Conservation (phyloP, 371 early-diverging fungal genomes). For the Apophysomyces trapeziformis region DNA sequence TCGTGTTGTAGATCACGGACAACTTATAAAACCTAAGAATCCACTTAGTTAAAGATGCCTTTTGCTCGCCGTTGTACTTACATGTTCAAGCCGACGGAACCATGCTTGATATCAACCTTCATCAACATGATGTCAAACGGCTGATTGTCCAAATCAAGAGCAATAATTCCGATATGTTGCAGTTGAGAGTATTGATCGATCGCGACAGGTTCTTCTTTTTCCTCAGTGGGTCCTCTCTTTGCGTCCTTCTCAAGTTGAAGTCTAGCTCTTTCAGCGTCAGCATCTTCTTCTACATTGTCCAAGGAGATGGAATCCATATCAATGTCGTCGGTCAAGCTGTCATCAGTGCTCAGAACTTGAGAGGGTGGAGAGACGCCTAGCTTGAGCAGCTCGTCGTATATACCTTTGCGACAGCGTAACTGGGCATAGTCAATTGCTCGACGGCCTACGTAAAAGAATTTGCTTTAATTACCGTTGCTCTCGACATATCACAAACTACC, state of each 20-base stretch:
- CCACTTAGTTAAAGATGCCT: constrained; percentile 1
- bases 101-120: constrained; percentile 48
- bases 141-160: constrained; percentile 32
- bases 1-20: constrained; percentile 55
- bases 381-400: constrained; percentile 23
- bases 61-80: constrained; percentile 12
- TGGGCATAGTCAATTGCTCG: constrained; percentile 30
- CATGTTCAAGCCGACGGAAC: constrained; percentile 40
- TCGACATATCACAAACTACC: constrained; percentile 19
- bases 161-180: constrained; percentile 42
- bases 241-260: constrained; percentile 30
- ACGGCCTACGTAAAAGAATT: constrained; percentile 19
- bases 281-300: constrained; percentile 39
- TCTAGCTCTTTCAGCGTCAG: constrained; percentile 46
- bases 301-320: constrained; percentile 31
- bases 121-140: constrained; percentile 56
- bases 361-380: constrained; percentile 16
- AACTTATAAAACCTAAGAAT: constrained; percentile 58
- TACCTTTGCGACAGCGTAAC: constrained; percentile 14
- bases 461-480: not conserved
- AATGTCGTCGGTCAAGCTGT: not conserved
- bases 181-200: constrained; percentile 46
- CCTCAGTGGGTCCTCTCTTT: constrained; percentile 24
- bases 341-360: constrained; percentile 13
- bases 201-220: constrained; percentile 11